Percentiles rank a stretch among this genome's conserved stretches.
phyloP scores from a whole-genome alignment of 2,329 filamentous ascomycete genomes.

The Botrytis paeoniae region DNA sequence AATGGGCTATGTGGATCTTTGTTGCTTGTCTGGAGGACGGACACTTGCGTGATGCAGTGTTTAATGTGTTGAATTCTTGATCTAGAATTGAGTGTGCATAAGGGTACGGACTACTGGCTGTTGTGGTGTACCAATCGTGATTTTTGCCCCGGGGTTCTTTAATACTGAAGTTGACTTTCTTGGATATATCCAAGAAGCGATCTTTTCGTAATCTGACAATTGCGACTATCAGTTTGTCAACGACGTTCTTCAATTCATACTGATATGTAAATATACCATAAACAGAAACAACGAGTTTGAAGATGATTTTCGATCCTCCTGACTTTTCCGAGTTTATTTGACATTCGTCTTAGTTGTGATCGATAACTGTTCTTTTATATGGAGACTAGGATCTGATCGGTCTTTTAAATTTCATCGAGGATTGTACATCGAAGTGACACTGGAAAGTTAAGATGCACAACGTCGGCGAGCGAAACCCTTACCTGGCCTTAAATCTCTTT shows the following conservation, averaged over 20 bases:
- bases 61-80: not conserved
- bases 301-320: not conserved
- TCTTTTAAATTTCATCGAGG: not conserved
- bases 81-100: not conserved
- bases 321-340: not conserved
- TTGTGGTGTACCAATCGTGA: not conserved
- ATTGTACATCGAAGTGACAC: not conserved
- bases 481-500: not conserved
- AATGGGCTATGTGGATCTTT: not conserved
- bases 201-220: not conserved
- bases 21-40: not conserved
- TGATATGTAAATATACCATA: not conserved
- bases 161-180: not conserved
- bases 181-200: not conserved
- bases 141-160: not conserved
- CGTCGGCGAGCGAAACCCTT: too few relatives aligned
- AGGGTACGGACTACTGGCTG: not conserved
- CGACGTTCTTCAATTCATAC: too few relatives aligned
- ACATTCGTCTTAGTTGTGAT: not conserved
- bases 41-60: not conserved
- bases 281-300: not conserved
- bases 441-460: not conserved
- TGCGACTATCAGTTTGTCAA: too few relatives aligned
- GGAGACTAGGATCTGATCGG: fast-evolving
- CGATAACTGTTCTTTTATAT: not conserved